Percentiles rank a stretch among this genome's conserved stretches.
Conservation (phyloP, 768 basidiomycete genomes). For the Psilocybe tampanensis region DNA sequence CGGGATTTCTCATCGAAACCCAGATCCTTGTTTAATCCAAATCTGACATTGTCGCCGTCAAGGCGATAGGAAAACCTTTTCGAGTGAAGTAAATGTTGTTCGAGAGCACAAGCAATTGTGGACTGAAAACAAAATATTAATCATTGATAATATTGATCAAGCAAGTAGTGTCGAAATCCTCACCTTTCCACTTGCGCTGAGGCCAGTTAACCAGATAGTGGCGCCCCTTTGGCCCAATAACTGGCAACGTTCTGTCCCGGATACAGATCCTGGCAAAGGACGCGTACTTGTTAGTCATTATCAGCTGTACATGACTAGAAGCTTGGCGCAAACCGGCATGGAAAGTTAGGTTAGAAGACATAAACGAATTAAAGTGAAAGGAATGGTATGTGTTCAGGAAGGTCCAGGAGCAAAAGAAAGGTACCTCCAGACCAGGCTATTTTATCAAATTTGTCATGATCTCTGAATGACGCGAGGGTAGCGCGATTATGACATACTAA, state of each 20-base stretch:
- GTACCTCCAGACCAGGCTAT: too few relatives aligned
- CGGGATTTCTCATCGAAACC: conserved; percentile 92
- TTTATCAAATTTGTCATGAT: background rate
- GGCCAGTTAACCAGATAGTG: conserved; percentile 96
- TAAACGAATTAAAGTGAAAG: conserved; percentile 14
- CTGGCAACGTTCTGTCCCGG: conserved; percentile 61
- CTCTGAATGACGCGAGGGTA: conserved; percentile 24
- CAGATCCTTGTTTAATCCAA: conserved; percentile 96
- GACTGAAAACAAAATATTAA: conserved; percentile 53
- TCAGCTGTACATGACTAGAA: background rate
- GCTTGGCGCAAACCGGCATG: conserved; percentile 52
- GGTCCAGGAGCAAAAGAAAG: too few relatives aligned
- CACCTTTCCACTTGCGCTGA: conserved; percentile 95
- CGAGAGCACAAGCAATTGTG: conserved; percentile 95
- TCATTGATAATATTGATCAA: background rate
- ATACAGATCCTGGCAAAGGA: conserved; percentile 65
- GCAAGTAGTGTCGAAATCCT: conserved; percentile 16
- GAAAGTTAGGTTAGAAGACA: conserved; percentile 66
- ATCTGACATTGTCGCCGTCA: conserved; percentile 95
- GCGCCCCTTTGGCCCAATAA: conserved; percentile 81
- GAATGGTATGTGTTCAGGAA: background rate
- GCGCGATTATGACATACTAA: conserved; percentile 23
- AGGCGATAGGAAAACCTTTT: conserved; percentile 88
- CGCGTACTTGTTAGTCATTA: background rate
- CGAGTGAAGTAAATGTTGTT: conserved; percentile 90